These are phyloP conservation scores for Amphichorda felina DNA, from an alignment of 2,329 filamentous ascomycete genomes.

Conservation along the genomic window DNA sequence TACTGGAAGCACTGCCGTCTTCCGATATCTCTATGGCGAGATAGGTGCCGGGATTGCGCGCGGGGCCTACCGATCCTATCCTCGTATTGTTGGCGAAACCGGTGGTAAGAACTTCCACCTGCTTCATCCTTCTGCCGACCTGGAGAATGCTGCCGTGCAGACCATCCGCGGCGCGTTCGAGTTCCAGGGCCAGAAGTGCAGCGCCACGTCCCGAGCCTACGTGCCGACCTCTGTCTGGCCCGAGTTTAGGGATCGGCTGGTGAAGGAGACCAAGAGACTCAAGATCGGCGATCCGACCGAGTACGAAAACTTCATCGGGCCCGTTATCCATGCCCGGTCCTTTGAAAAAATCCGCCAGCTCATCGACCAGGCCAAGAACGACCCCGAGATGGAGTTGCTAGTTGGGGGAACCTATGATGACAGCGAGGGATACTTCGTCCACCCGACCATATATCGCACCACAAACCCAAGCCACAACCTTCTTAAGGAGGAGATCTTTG, in stretches of 20 bases:
- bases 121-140: constrained; percentile 64
- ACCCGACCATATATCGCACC: constrained; percentile 72
- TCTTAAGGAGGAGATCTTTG: constrained; percentile 71
- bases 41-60: constrained; percentile 74
- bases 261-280: constrained; percentile 57
- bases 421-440: constrained; percentile 70
- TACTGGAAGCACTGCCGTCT: constrained; percentile 85
- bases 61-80: constrained; percentile 74
- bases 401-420: constrained; percentile 68
- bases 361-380: constrained; percentile 71
- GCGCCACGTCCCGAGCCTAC: constrained; percentile 70
- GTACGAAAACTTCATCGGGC: constrained; percentile 72
- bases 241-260: constrained; percentile 54
- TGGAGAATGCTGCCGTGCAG: constrained; percentile 68
- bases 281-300: constrained; percentile 58
- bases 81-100: constrained; percentile 80
- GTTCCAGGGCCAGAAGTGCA: constrained; percentile 87
- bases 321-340: constrained; percentile 70
- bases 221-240: constrained; percentile 66
- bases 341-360: constrained; percentile 70
- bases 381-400: constrained; percentile 60
- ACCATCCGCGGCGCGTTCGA: constrained; percentile 83
- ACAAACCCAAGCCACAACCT: constrained; percentile 63
- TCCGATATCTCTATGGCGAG: constrained; percentile 77
- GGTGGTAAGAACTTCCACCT: constrained; percentile 92